phyloP scores from a whole-genome alignment of 2,329 filamentous ascomycete species.

The Sclerotinia subarctica region DNA sequence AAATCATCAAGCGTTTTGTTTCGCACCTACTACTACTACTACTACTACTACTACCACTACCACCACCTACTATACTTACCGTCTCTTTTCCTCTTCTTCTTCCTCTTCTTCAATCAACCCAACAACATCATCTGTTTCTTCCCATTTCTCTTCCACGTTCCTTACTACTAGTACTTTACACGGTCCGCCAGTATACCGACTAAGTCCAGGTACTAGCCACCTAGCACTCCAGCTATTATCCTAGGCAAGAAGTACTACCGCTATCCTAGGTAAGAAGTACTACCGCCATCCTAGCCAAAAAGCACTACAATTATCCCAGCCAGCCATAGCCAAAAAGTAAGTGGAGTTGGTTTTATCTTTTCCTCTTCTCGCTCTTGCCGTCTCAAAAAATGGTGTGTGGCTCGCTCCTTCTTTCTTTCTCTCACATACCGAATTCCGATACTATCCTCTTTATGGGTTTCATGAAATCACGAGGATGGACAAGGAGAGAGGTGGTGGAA shows the following conservation, averaged over 20 bases:
- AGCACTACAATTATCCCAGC: not conserved
- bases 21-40: no score
- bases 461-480: constrained; percentile 5
- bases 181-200: not conserved
- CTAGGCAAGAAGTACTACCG: not conserved
- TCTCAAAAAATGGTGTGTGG: constrained; percentile 12
- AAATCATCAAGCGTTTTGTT: not conserved
- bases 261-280: not conserved
- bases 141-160: no score
- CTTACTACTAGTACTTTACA: no score
- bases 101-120: not conserved
- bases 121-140: no score
- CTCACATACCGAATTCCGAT: not conserved
- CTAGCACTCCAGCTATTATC: not conserved
- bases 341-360: not conserved
- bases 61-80: no score
- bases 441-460: constrained; percentile 10
- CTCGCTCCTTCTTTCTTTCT: not conserved
- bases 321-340: not conserved
- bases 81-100: no score
- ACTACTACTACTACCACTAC: no score
- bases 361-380: not conserved
- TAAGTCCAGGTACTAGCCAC: not conserved
- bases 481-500: constrained; percentile 12
- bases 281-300: not conserved